Percentiles rank a stretch among this genome's conserved stretches.
phyloP scores from a whole-genome alignment of 1,284 basidiomycete genomes.

The Exobasidium cylindrosporum region DNA sequence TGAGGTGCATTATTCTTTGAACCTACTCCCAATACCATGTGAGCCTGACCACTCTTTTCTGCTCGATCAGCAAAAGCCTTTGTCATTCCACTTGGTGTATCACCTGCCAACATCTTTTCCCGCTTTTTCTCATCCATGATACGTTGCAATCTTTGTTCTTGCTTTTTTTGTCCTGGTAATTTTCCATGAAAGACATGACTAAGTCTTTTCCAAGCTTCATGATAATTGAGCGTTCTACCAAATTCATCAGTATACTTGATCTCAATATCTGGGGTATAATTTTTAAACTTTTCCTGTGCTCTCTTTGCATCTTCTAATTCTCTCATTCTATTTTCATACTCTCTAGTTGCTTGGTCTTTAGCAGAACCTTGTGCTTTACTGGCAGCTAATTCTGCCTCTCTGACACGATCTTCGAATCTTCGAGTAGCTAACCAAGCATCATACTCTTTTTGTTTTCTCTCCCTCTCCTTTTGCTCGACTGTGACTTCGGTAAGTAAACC shows the following conservation, averaged over 20 bases:
- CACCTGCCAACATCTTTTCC: slow-evolving; percentile 51
- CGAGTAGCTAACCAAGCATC: slow-evolving; percentile 88
- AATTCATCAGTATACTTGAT: slow-evolving; percentile 90
- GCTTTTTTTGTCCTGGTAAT: slow-evolving; percentile 47
- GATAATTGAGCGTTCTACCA: slow-evolving; percentile 80
- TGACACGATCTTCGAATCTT: slow-evolving; percentile 69
- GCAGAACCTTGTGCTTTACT: slow-evolving; percentile 41
- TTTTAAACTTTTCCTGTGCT: slow-evolving; percentile 76
- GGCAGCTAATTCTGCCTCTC: slow-evolving; percentile 71
- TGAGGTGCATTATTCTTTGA: slow-evolving; percentile 43
- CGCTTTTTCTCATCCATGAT: slow-evolving; percentile 49
- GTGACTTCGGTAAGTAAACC: slow-evolving; percentile 73
- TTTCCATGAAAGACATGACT: slow-evolving; percentile 54
- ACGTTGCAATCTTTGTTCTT: slow-evolving; percentile 45
- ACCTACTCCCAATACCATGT: slow-evolving; percentile 54
- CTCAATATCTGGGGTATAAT: slow-evolving; percentile 95
- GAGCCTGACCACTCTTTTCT: slow-evolving; percentile 49
- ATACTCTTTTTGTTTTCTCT: slow-evolving; percentile 75
- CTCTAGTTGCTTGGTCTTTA: slow-evolving; percentile 88
- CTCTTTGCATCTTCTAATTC: slow-evolving; percentile 87
- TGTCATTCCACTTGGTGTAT: slow-evolving; percentile 48
- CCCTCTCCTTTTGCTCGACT: slow-evolving; percentile 72
- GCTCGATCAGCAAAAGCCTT: slow-evolving; percentile 45
- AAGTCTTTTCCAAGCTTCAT: slow-evolving; percentile 65
- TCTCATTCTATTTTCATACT: slow-evolving; percentile 86